Base-by-base conservation (phyloP, 2,329 filamentous ascomycete genomes). In the Esteya vermicola region DNA sequence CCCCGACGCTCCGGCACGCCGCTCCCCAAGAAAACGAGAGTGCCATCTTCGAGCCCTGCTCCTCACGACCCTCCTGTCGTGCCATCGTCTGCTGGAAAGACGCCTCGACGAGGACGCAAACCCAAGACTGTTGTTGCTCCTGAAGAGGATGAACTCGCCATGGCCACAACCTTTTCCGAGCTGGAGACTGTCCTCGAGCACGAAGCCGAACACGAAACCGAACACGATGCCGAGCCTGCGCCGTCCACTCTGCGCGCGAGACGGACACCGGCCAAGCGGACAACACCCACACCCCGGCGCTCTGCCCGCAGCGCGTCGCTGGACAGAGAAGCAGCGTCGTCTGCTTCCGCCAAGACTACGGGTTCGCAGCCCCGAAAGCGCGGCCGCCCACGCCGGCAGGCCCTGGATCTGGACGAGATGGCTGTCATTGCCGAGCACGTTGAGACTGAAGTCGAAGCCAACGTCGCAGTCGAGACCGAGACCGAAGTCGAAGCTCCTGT, bases 1-100 rank as follows among this genome's bases (percentile, higher is more conserved):
- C 64, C 67, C 34, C 65, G 62, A 40, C 62, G 62, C 22, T 68
- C 70, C 42, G 68, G 64, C 6, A 75, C 70, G 4, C 71, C 71
- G 3, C 58, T 64, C 45, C 64, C 68, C 16, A 21, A 19, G 3
- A n/a, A 18, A 22, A 21, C 5, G n/a, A 21, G n/a, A 36, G 31
- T 6, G 36, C 33, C 22, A 44, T 38, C 23, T 31, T 42, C 6
- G 18, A 20, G 6, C 23, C n/a, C n/a, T n/a, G n/a, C n/a, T n/a
- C n/a, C n/a, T n/a, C n/a, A n/a, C n/a, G n/a, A n/a, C n/a, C n/a
- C n/a, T n/a, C n/a, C n/a, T n/a, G n/a, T 25, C 6, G 4, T 25
- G 3, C 20, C 38, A 1, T 26, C 45, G n/a, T 38, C 33, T 25
- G 18, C 28, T 12, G 38, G 18, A 14, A 40, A 23, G 27, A 19